Evolutionary conservation across 2,329 filamentous ascomycete species (phyloP), one percentile per base, ranked within the genome.

Genomic region (Paracoccidioides brasiliensis): DNA sequence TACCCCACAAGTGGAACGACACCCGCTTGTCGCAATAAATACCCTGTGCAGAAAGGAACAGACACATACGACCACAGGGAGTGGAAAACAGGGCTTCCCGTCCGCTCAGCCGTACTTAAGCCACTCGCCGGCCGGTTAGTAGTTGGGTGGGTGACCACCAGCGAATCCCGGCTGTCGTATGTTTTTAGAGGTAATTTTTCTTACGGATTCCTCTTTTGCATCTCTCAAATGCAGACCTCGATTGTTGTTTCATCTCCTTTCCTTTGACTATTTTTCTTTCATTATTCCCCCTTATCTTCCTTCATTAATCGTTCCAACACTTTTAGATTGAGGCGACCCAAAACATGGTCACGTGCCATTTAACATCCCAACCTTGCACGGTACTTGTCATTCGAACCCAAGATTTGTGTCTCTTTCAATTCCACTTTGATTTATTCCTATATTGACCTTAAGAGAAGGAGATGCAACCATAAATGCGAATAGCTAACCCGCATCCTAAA

Each of bases 71-170:
- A 72, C 70, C 71, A 74, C 60, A 73, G 71, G 70, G 68, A 71
- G 69, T 72, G 70, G 70, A 73, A 64, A 71, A 73, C 70, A 73
- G 71, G 70, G 71, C 71, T 73, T 73, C 71, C 71, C 71, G 71
- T 73, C 70, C 71, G 71, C 71, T 73, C 70, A 73, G 71, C 70
- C 70, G 67, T 72, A 73, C 70, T 73, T 71, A 73, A 73, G 70
- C 70, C 70, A 72, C 70, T 70, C 68, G 70, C 71, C 70, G 71
- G 70, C 64, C 63, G 68, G 70, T 72, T 74, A 73, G 70, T 73
- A 74, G 70, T 73, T 71, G 68, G 70, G 71, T 73, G 71, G 70
- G 70, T 73, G 70, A 74, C 71, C 71, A 73, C 70, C 69, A 71
- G 70, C 69, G 70, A 73, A 72, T 73, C 69, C 70, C 67, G 64